Evolutionary conservation across 495 filamentous ascomycete genomes (phyloP).

Genomic region (Penicillium longicatenatum): DNA sequence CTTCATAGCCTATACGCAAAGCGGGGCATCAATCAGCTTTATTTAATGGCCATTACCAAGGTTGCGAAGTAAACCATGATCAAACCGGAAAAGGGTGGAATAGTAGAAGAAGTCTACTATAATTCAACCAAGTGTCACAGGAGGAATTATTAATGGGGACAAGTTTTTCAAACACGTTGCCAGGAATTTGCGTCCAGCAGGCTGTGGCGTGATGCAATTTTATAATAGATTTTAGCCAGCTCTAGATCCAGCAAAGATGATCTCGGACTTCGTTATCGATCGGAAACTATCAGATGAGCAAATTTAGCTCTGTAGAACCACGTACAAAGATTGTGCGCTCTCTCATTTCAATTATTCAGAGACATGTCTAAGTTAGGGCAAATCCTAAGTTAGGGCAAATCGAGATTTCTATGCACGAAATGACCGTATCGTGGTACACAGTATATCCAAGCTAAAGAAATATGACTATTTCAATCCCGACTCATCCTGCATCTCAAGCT

Average conservation of each 20-base stretch:
- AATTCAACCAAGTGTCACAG: background rate
- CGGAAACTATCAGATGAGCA: background rate
- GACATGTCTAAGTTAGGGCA: background rate
- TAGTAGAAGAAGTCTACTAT: background rate
- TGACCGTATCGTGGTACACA: background rate
- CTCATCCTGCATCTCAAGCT: background rate
- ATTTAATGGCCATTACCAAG: too few species aligned
- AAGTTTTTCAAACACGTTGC: background rate
- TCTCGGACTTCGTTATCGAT: background rate
- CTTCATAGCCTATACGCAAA: background rate
- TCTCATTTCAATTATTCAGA: background rate
- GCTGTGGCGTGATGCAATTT: background rate
- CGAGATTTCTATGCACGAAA: background rate
- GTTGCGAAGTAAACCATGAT: too few species aligned
- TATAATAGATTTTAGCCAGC: background rate
- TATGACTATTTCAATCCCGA: background rate
- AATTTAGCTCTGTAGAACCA: background rate
- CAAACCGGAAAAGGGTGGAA: background rate
- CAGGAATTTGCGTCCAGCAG: background rate
- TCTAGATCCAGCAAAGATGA: background rate
- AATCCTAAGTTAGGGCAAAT: background rate
- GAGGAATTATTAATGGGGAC: background rate
- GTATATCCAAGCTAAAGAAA: background rate
- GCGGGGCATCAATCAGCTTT: too few species aligned
- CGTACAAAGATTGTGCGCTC: background rate